Percentiles rank a stretch among this genome's conserved stretches.
Evolutionary conservation across 2,329 filamentous ascomycete species (phyloP).

Genomic region (Orbilia javanica): DNA sequence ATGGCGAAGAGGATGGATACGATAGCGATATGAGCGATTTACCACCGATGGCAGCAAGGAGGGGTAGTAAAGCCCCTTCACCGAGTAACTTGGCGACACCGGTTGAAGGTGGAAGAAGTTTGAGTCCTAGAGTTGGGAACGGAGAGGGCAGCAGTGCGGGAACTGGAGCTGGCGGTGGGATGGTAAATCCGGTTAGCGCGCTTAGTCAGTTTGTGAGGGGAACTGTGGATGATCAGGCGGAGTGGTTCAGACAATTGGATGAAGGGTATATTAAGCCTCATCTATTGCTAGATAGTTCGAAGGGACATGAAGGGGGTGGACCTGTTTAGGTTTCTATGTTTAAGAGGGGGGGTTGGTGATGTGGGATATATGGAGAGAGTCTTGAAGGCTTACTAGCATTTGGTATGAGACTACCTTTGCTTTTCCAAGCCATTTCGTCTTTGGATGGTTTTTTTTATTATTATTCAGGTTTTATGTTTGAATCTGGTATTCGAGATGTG

Average conservation of each 20-base stretch:
- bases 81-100: slow-evolving; percentile 47
- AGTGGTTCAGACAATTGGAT: slow-evolving; percentile 90
- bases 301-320: slow-evolving; percentile 66
- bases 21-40: slow-evolving; percentile 73
- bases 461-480: not conserved
- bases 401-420: not conserved
- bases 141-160: slow-evolving; percentile 66
- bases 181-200: slow-evolving; percentile 61
- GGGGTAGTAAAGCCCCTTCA: slow-evolving; percentile 36
- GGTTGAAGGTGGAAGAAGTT: slow-evolving; percentile 64
- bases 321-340: slow-evolving; percentile 9
- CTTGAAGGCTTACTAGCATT: not conserved
- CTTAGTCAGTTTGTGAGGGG: slow-evolving; percentile 68
- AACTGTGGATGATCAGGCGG: slow-evolving; percentile 85
- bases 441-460: not conserved
- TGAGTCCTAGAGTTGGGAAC: slow-evolving; percentile 65
- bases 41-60: slow-evolving; percentile 62
- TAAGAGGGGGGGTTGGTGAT: not conserved
- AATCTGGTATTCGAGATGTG: slow-evolving; percentile 9
- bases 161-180: slow-evolving; percentile 47
- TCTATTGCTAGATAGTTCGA: slow-evolving; percentile 76
- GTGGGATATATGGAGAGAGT: not conserved
- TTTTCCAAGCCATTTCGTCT: too few species aligned
- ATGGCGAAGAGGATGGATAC: slow-evolving; percentile 63
- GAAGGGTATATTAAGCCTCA: slow-evolving; percentile 97